Evolutionary conservation across 1,139 yeast species (phyloP).

Genomic region (Petasospora rhodanensis): DNA sequence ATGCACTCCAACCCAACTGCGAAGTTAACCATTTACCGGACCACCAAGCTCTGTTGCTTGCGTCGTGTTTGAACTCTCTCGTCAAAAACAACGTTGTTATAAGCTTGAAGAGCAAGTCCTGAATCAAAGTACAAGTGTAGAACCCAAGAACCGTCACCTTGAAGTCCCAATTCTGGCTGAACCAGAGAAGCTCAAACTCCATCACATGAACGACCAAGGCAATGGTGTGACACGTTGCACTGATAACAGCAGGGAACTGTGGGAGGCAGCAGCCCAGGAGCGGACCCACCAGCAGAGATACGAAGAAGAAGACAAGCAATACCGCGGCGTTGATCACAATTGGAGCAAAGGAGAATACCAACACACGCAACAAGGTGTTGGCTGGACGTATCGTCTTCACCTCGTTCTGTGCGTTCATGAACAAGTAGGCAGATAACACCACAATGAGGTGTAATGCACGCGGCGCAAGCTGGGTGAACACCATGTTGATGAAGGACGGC

Average conservation of each 20-base stretch:
- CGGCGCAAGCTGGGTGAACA: constrained; percentile 58
- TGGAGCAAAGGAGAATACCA: constrained; percentile 43
- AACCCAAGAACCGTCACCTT: constrained; percentile 46
- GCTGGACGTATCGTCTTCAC: constrained; percentile 43
- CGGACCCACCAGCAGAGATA: constrained; percentile 47
- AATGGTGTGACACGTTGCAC: constrained; percentile 40
- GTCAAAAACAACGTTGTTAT: constrained; percentile 39
- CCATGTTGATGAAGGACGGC: constrained; percentile 61
- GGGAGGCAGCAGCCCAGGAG: constrained; percentile 33
- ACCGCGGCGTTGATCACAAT: constrained; percentile 39
- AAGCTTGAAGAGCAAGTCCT: constrained; percentile 40
- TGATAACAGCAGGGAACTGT: constrained; percentile 41
- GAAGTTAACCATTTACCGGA: constrained; percentile 59
- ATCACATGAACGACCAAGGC: constrained; percentile 40
- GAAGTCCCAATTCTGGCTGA: constrained; percentile 49
- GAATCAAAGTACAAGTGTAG: constrained; percentile 38
- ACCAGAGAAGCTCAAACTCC: constrained; percentile 48
- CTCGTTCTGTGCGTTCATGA: constrained; percentile 67
- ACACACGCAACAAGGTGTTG: constrained; percentile 48
- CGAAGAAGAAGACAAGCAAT: constrained; percentile 35
- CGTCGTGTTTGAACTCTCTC: constrained; percentile 47
- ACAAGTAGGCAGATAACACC: constrained; percentile 58
- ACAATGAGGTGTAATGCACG: constrained; percentile 54
- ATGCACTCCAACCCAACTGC: constrained; percentile 43
- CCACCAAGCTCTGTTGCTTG: constrained; percentile 61